A percentile compares a stretch with the other conserved stretches of the same genome.
Conservation (phyloP, 306 rosid genomes). For the Prunus salicina region DNA sequence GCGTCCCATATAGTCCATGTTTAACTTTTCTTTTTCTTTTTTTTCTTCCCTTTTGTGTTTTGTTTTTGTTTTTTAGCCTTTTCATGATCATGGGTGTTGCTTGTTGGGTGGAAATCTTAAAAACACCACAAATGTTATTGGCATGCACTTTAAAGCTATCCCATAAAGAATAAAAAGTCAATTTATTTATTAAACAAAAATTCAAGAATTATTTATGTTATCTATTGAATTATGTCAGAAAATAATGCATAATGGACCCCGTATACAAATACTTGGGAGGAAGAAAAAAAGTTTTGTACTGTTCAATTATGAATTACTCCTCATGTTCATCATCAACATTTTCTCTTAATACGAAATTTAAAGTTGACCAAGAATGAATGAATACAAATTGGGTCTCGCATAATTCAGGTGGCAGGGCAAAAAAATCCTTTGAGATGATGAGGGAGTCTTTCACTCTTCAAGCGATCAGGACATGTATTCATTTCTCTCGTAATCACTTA, state of each 20-base stretch:
- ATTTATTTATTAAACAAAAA: constrained; percentile 12
- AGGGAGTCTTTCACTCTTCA: background rate
- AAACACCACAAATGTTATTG: constrained; percentile 13
- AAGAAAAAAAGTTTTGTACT: constrained; percentile 3
- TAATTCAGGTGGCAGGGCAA: no score
- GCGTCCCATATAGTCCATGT: constrained; percentile 28
- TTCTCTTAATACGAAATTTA: no score
- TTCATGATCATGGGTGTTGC: background rate
- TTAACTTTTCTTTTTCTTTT: background rate
- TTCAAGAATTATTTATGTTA: constrained; percentile 46
- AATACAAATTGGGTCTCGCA: background rate
- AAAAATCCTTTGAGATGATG: background rate
- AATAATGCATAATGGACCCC: constrained; percentile 55
- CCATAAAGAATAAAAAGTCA: constrained; percentile 33
- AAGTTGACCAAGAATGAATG: background rate
- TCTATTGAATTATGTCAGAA: constrained; percentile 34
- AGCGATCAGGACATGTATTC: background rate
- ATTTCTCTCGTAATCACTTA: background rate
- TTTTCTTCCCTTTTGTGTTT: background rate
- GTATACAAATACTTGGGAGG: constrained; percentile 27
- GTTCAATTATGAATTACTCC: constrained; percentile 15
- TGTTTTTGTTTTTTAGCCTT: background rate
- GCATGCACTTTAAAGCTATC: constrained; percentile 33
- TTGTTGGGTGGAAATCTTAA: constrained; percentile 16
- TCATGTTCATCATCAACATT: background rate